Evolutionary conservation across 306 rosid species (phyloP).

Genomic region (Inga laurina): DNA sequence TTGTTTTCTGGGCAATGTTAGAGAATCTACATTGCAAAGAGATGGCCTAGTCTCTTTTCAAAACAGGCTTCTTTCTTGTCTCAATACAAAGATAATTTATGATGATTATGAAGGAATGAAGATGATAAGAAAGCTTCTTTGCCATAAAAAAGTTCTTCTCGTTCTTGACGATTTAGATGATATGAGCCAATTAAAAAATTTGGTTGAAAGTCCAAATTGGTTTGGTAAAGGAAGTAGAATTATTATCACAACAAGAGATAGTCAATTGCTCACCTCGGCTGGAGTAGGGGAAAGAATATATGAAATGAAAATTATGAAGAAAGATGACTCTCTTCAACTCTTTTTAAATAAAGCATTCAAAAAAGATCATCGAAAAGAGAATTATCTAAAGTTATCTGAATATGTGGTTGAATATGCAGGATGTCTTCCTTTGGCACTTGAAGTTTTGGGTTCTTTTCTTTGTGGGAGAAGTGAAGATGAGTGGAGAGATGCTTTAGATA

Average conservation of each 20-base stretch:
- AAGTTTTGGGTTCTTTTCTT: background rate
- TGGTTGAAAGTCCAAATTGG: background rate
- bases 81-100: background rate
- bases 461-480: background rate
- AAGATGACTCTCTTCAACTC: background rate
- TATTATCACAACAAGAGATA: background rate
- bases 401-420: background rate
- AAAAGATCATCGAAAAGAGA: accelerated
- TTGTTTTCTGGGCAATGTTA: background rate
- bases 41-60: background rate
- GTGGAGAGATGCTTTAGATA: background rate
- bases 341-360: background rate
- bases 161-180: background rate
- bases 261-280: background rate
- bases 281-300: background rate
- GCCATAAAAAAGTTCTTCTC: background rate
- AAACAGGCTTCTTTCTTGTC: too few species aligned
- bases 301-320: background rate
- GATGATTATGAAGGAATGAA: background rate
- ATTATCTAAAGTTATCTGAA: background rate
- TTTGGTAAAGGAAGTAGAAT: background rate
- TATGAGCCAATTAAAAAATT: background rate
- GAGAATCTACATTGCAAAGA: background rate
- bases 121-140: background rate
- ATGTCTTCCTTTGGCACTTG: background rate